Evolutionary conservation across 108 stramenopile genomes (phyloP), one percentile per base, ranked within the genome.

Genomic region (Nitzschia palea): DNA sequence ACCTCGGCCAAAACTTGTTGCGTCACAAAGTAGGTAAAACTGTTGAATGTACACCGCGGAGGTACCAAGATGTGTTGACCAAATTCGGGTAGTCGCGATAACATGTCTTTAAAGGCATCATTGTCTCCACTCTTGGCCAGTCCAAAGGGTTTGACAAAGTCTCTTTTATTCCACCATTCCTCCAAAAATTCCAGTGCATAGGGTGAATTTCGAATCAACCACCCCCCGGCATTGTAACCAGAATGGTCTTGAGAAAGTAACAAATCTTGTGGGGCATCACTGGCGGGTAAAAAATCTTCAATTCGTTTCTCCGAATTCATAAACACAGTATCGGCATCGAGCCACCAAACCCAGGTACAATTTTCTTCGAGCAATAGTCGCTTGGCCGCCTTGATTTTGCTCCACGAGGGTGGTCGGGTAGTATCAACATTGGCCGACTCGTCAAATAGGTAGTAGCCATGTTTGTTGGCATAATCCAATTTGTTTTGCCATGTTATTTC

Each of bases 261-360:
- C 35, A 73, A 58, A 58, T 65, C 63, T 25, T 57, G 58, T 18
- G 35, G 31, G 27, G 54, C 55, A 0, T 59, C 44, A 6, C 10
- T 15, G 1, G 55, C 9, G 18, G 72, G 72, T 42, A 73, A 65
- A 59, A 72, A 72, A 5, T 65, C 72, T 55, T 65, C 55, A 0
- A 73, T 33, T 14, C 64, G 42, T 42, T 54, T 82, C 18, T 78
- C 71, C 18, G 81, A 79, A 63, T 85, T 73, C 64, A 85, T 78
- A 54, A 85, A 78, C 33, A 82, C 79, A 0, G 76, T 79, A 57
- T 82, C 67, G 0, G 81, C 84, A 47, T 79, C 84, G 30, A 57
- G 22, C 72, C 72, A 73, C 51, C 66, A 54, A n/a, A 73, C 72
- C 72, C 72, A 73, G 33, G 65, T 63, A 55, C 72, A 73, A 22